Evolutionary conservation across 2,329 filamentous ascomycete genomes (phyloP), one percentile per base, ranked within the genome.

Genomic region (Penicillium glabrum): DNA sequence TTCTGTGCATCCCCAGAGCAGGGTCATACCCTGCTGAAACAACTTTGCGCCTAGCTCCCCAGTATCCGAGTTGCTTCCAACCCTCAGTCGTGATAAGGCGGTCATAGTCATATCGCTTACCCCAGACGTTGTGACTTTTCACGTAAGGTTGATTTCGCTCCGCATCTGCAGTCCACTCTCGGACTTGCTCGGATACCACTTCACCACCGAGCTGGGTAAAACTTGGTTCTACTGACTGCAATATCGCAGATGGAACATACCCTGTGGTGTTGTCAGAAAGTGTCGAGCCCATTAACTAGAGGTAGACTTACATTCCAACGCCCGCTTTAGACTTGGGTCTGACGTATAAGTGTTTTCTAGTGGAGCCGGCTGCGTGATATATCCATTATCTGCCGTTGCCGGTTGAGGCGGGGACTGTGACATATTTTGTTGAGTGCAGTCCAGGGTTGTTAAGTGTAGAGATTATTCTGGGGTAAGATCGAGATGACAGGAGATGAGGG

Each of bases 141-240:
- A 90, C 72, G 31, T 85, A 84, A 0, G 87, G 87, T 45, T 83
- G 81, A 60, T 89, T 86, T 43, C 76, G 79, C 70, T 91, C 88
- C 0, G 88, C 83, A 67, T 90, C 85, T 0, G 83, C 82, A 33
- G 62, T 71, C 69, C 67, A 72, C 35, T 66, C 67, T 6, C 62
- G 61, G 24, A 73, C 59, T 47, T 60, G 60, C 11, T 65, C 58
- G 3, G 71, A 74, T 29, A 73, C 59, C 14, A 70, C 70, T 53
- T 74, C 70, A 3, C 59, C 68, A 27, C 69, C 72, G 35, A 73
- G 62, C 39, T 64, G 60, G 3, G 39, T 59, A 13, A 73, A 59
- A 8, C 66, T 61, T 3, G 61, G 50, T 35, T 67, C 62, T 19
- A 88, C 71, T 73, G 80, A 84, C 60, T 79, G 69, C 45, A 89